Conservation (phyloP, 495 filamentous ascomycete species). For the Podospora anserina region DNA sequence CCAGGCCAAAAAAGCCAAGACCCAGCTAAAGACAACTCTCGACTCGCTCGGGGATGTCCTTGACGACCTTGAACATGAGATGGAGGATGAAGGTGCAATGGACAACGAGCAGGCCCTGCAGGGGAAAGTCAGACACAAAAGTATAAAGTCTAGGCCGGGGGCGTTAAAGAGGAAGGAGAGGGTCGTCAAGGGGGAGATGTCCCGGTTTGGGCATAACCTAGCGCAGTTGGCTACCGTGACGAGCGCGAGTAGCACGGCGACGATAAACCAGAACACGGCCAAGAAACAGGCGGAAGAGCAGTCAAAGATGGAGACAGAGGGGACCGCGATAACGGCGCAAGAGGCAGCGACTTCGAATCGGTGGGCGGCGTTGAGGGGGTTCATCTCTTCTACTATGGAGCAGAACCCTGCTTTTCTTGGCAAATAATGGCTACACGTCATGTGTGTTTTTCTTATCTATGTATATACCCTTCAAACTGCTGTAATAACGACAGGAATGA, state of each 20-base stretch:
- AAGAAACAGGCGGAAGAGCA: conserved; percentile 7
- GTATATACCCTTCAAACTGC: not conserved
- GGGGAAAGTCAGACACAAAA: conserved; percentile 62
- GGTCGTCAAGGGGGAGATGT: conserved; percentile 71
- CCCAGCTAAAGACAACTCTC: conserved; percentile 62
- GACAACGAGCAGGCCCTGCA: conserved; percentile 37
- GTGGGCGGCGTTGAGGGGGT: conserved; percentile 66
- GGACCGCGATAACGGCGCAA: conserved; percentile 8
- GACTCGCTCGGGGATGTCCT: conserved; percentile 75
- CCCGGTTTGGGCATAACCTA: conserved; percentile 79
- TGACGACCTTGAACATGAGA: conserved; percentile 50
- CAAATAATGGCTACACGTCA: conserved; percentile 11
- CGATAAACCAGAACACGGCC: not conserved
- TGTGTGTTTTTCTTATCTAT: not conserved
- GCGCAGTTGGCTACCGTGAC: conserved; percentile 57
- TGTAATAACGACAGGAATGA: not conserved
- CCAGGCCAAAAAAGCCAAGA: conserved; percentile 57
- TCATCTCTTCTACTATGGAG: conserved; percentile 72
- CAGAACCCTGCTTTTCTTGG: conserved; percentile 61
- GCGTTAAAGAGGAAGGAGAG: conserved; percentile 80
- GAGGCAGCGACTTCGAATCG: conserved; percentile 51
- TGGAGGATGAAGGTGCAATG: conserved; percentile 35
- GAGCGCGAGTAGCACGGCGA: not conserved
- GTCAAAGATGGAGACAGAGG: conserved; percentile 16
- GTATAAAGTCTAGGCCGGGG: conserved; percentile 67